A percentile compares a stretch with the other conserved stretches of the same genome.
phyloP scores from a whole-genome alignment of 192 early-diverging fungal species.

The Backusella mclennaniae region DNA sequence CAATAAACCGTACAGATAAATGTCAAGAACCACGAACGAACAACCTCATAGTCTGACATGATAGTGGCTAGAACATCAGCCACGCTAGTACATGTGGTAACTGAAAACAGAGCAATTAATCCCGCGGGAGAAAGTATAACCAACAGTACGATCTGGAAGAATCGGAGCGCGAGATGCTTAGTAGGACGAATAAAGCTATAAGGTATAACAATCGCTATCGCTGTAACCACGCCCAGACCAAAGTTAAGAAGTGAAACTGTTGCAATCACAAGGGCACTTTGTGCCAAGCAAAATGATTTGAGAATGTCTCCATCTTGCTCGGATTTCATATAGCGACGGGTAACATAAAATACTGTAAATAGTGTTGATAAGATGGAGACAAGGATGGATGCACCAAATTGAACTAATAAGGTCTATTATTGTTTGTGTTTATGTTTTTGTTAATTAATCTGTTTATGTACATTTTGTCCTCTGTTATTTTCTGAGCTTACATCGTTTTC shows the following conservation, averaged over 20 bases:
- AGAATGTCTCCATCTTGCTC: constrained; percentile 58
- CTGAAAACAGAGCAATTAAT: constrained; percentile 40
- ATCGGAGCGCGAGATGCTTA: constrained; percentile 1
- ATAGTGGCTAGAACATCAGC: constrained; percentile 47
- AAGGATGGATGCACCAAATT: constrained; percentile 23
- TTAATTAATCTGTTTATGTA: not conserved
- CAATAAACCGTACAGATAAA: constrained; percentile 71
- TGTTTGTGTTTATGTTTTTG: not conserved
- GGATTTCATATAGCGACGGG: constrained; percentile 23
- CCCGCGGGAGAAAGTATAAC: constrained; percentile 55
- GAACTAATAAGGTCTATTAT: constrained; percentile 7
- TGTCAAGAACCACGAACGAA: constrained; percentile 61
- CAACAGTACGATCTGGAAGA: constrained; percentile 49
- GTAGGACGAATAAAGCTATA: constrained; percentile 55
- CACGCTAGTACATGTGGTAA: constrained; percentile 37
- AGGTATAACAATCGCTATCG: constrained; percentile 58
- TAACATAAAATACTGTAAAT: constrained; percentile 31
- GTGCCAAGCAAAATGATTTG: constrained; percentile 49
- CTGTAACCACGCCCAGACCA: constrained; percentile 61
- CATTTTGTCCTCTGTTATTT: not conserved
- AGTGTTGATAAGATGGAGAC: constrained; percentile 20
- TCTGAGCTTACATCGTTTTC: not conserved
- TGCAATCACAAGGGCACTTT: constrained; percentile 60
- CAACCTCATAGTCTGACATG: constrained; percentile 61
- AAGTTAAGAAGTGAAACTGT: constrained; percentile 73